These are phyloP conservation scores for Talaromyces sp. DNA, from an alignment of 2,329 filamentous ascomycete species.

Conservation along the genomic window DNA sequence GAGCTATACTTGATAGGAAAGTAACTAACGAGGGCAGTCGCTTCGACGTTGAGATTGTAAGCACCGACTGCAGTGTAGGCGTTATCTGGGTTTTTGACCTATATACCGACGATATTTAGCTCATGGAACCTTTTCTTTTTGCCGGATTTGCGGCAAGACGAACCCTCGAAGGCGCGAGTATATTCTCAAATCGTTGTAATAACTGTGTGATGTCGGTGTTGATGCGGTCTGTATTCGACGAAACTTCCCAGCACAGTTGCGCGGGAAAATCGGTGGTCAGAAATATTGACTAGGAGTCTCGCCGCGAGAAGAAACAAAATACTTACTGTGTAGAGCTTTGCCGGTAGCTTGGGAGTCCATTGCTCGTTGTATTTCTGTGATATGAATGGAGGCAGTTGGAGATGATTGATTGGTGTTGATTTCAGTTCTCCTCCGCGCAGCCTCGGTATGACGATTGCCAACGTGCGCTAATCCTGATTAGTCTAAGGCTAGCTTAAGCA, in stretches of 20 bases:
- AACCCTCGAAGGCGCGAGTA: constrained; percentile 55
- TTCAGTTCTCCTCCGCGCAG: background rate
- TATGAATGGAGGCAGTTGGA: background rate
- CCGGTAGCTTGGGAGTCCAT: constrained; percentile 37
- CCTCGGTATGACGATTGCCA: too few species aligned
- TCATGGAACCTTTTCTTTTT: too few species aligned
- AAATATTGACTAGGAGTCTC: background rate
- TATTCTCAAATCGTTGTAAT: constrained; percentile 56
- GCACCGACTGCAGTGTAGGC: constrained; percentile 57
- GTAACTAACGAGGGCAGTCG: constrained; percentile 55
- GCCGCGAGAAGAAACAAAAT: background rate
- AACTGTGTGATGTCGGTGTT: constrained; percentile 47
- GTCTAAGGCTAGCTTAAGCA: background rate
- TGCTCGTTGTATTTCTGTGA: background rate
- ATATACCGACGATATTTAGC: background rate
- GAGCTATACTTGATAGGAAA: background rate
- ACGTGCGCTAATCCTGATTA: background rate
- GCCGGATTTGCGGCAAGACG: background rate
- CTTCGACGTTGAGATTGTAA: constrained; percentile 60
- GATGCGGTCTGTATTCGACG: constrained; percentile 41
- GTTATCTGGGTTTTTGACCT: constrained; percentile 54
- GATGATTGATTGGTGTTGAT: background rate
- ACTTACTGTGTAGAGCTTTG: constrained; percentile 31
- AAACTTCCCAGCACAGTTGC: constrained; percentile 12
- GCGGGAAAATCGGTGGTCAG: background rate